Conservation (phyloP, 2,329 filamentous ascomycete genomes). For the Sordariomycetes sp. region DNA sequence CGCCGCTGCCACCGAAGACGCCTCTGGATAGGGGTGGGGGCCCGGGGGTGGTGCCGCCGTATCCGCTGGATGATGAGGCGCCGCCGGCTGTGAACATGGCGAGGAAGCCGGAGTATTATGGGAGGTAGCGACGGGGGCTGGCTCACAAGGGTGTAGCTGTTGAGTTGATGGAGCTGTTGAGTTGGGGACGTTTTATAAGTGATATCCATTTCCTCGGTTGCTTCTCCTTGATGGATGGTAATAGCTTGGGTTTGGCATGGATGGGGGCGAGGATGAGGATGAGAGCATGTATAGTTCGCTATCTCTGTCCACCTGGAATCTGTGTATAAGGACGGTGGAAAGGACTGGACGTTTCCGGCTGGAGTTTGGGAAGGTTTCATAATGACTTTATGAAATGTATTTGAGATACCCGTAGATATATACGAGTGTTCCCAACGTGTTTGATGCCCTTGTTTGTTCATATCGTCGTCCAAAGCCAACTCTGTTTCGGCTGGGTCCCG, state of each 20-base stretch:
- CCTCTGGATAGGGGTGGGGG: conserved; percentile 36
- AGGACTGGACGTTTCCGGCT: neutral
- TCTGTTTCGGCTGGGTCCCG: neutral
- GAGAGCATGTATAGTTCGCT: no score
- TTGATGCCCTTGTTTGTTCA: no score
- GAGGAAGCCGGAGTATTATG: conserved; percentile 66
- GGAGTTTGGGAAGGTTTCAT: neutral
- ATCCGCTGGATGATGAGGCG: conserved; percentile 69
- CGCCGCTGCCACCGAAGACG: conserved; percentile 68
- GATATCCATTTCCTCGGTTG: no score
- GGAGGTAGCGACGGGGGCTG: conserved; percentile 16
- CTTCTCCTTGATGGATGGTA: no score
- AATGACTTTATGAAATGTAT: neutral
- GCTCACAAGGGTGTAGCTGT: neutral
- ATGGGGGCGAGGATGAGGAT: no score
- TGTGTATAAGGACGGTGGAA: neutral
- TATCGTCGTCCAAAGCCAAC: no score
- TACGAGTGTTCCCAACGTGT: neutral
- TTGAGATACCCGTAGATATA: neutral
- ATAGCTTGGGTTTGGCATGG: no score
- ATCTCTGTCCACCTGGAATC: no score
- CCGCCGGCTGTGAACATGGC: conserved; percentile 80
- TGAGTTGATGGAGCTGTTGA: neutral
- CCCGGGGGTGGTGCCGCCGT: conserved; percentile 47
- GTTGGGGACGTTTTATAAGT: neutral